These are phyloP conservation scores for Ichthyophthirius multifiliis DNA, from an alignment of 169 alveolate genomes.

Conservation along the genomic window DNA sequence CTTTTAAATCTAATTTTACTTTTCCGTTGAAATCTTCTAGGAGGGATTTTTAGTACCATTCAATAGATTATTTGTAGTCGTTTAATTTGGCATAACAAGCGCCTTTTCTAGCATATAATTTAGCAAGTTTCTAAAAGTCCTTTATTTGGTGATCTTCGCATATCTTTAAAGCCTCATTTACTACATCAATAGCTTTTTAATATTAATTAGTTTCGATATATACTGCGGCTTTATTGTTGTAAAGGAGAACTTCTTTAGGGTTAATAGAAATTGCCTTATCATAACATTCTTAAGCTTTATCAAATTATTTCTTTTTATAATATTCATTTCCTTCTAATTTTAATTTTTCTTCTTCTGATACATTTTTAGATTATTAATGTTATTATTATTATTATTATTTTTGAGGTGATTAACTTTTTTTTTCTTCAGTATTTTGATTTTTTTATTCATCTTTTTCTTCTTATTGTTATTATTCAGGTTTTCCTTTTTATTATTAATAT, in stretches of 20 bases:
- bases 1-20: conserved; percentile 91
- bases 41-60: conserved; percentile 89
- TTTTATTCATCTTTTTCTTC: conserved; percentile 46
- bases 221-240: conserved; percentile 87
- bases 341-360: conserved; percentile 55
- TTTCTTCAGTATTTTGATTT: conserved; percentile 45
- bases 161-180: conserved; percentile 92
- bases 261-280: conserved; percentile 68
- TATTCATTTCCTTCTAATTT: conserved; percentile 71
- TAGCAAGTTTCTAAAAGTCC: conserved; percentile 66
- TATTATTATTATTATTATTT: conserved; percentile 34
- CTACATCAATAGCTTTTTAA: conserved; percentile 90
- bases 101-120: conserved; percentile 88
- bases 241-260: conserved; percentile 52
- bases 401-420: conserved; percentile 42
- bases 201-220: conserved; percentile 94
- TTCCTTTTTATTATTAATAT: conserved; percentile 19
- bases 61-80: conserved; percentile 88
- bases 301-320: conserved; percentile 74
- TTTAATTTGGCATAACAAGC: conserved; percentile 82
- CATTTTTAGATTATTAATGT: not conserved
- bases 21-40: conserved; percentile 92
- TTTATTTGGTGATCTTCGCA: conserved; percentile 92
- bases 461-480: conserved; percentile 37
- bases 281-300: conserved; percentile 70